Evolutionary conservation across 1,284 basidiomycete genomes (phyloP).

Genomic region (Meira nashicola): DNA sequence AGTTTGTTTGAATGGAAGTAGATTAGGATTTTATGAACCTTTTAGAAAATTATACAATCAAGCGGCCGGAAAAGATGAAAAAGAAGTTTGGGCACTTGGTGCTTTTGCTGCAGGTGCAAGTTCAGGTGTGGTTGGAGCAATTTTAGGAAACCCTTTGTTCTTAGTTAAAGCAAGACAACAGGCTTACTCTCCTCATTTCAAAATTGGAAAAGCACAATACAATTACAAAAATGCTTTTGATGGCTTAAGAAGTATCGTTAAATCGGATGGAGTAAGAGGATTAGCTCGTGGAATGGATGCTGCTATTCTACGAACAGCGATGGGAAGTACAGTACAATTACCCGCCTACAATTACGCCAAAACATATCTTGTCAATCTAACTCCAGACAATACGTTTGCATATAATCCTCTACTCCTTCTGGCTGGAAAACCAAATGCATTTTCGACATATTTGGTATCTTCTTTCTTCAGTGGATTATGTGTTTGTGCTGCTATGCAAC

Average conservation of each 20-base stretch:
- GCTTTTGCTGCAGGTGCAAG: constrained; percentile 72
- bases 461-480: constrained; percentile 84
- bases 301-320: constrained; percentile 84
- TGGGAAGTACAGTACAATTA: constrained; percentile 91
- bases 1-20: constrained; percentile 88
- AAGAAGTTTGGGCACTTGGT: constrained; percentile 60
- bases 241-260: constrained; percentile 74
- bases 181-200: constrained; percentile 65
- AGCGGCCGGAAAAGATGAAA: constrained; percentile 63
- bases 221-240: constrained; percentile 78
- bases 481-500: constrained; percentile 61
- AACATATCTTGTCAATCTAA: constrained; percentile 35
- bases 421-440: constrained; percentile 60
- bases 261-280: constrained; percentile 71
- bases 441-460: constrained; percentile 81
- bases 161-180: constrained; percentile 97
- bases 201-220: constrained; percentile 92
- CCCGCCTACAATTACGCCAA: constrained; percentile 84
- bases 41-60: constrained; percentile 71
- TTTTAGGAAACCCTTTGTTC: constrained; percentile 88
- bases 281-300: constrained; percentile 86
- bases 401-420: constrained; percentile 40
- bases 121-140: constrained; percentile 83
- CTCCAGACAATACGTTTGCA: constrained; percentile 52
- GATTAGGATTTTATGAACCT: constrained; percentile 94